Conservation (phyloP, 495 filamentous ascomycete genomes). For the Penicillium odoratum region DNA sequence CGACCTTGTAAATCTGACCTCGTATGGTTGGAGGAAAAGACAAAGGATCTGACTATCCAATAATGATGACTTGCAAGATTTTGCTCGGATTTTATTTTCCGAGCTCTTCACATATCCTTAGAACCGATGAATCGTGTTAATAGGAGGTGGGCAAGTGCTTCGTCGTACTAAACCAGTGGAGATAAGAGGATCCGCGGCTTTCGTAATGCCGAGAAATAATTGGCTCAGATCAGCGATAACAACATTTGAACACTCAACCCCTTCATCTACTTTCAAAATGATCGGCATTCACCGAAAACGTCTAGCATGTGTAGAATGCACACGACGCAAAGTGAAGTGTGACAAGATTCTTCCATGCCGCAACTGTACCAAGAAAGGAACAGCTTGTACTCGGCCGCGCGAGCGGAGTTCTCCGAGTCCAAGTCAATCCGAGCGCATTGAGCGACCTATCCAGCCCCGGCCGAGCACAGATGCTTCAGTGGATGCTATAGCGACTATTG, state of each 20-base stretch:
- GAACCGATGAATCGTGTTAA: too few species aligned
- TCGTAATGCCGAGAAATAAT: slow-evolving; percentile 10
- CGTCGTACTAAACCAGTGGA: not conserved
- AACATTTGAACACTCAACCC: not conserved
- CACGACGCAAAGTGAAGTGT: slow-evolving; percentile 29
- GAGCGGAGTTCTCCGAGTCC: slow-evolving; percentile 19
- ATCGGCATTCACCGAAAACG: slow-evolving; percentile 24
- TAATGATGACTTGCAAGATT: too few species aligned
- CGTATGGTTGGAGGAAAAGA: too few species aligned
- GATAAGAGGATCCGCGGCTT: not conserved
- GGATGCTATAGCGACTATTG: slow-evolving; percentile 9
- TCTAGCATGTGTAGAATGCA: slow-evolving; percentile 31
- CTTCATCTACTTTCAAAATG: slow-evolving; percentile 5
- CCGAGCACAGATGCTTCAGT: slow-evolving; percentile 6
- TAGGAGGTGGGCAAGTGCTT: not conserved
- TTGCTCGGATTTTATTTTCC: too few species aligned
- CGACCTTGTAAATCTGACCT: not conserved
- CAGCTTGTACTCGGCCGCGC: slow-evolving; percentile 17
- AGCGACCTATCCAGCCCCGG: slow-evolving; percentile 5
- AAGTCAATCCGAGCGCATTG: slow-evolving; percentile 5
- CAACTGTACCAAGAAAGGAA: slow-evolving; percentile 26
- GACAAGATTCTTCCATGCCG: slow-evolving; percentile 32
- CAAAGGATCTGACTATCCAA: too few species aligned
- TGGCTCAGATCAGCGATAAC: not conserved
- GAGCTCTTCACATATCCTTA: too few species aligned